A percentile compares a stretch with the other conserved stretches of the same genome.
These are phyloP conservation scores for Neurospora intermedia DNA, from an alignment of 495 filamentous ascomycete genomes.

Conservation along the genomic window DNA sequence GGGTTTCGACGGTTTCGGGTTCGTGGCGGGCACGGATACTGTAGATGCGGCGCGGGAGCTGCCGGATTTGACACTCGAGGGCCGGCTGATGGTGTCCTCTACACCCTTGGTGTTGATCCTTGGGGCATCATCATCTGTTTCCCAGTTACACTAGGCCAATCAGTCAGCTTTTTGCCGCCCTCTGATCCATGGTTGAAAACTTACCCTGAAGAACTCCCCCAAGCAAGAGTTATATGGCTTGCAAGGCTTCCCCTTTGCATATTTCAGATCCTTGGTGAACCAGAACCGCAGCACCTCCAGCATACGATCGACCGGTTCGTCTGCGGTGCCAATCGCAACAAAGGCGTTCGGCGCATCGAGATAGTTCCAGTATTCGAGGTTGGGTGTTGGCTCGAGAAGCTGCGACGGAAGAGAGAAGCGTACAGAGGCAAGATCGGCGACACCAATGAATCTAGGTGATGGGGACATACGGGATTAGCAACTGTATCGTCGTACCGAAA, in stretches of 20 bases:
- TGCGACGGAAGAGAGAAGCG: constrained; percentile 94
- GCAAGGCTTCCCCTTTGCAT: constrained; percentile 95
- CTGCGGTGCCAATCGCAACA: constrained; percentile 87
- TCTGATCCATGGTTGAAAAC: neutral
- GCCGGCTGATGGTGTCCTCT: constrained; percentile 16
- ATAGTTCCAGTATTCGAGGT: constrained; percentile 98
- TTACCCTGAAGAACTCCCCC: constrained; percentile 94
- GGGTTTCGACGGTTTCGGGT: constrained; percentile 34
- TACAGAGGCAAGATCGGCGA: constrained; percentile 87
- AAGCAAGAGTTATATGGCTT: constrained; percentile 97
- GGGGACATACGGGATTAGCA: neutral
- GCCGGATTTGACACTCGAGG: constrained; percentile 28
- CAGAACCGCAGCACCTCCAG: constrained; percentile 88
- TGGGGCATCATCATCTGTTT: constrained; percentile 60
- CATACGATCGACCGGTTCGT: constrained; percentile 85
- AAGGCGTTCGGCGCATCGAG: constrained; percentile 93
- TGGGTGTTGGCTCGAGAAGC: constrained; percentile 88
- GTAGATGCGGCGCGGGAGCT: constrained; percentile 29
- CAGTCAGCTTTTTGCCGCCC: neutral
- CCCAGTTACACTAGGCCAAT: constrained; percentile 71
- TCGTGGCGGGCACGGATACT: constrained; percentile 32
- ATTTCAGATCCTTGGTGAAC: constrained; percentile 99
- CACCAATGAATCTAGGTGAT: constrained; percentile 69
- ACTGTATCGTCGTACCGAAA: neutral
- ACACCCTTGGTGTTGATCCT: constrained; percentile 33